Conservation (phyloP, 345 rosid genomes). For the Geranium brycei region DNA sequence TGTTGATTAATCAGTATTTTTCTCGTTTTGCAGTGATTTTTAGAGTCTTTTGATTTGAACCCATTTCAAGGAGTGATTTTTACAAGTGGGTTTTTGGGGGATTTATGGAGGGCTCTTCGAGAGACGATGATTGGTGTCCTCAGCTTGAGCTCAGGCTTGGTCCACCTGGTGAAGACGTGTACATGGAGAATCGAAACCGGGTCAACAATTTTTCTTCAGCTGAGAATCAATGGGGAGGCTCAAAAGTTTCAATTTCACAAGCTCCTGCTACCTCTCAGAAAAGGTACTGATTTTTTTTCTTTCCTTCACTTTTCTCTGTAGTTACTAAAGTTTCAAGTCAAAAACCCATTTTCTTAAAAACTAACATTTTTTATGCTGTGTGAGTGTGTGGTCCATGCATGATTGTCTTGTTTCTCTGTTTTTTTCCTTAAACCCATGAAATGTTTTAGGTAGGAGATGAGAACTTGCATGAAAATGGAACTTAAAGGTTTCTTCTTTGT, state of each 20-base stretch:
- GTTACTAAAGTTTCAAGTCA: too few relatives aligned
- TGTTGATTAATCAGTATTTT: too few relatives aligned
- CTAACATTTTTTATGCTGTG: constrained; percentile 13
- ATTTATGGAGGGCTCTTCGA: constrained; percentile 6
- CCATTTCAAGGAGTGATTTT: constrained; percentile 25
- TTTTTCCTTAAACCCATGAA: not conserved
- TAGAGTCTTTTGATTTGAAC: not conserved
- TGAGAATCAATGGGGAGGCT: too few relatives aligned
- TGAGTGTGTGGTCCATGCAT: constrained; percentile 26
- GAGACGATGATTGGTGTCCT: constrained; percentile 29
- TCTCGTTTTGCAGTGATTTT: not conserved
- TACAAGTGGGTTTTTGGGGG: not conserved
- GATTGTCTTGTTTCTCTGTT: not conserved
- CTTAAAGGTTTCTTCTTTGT: not conserved
- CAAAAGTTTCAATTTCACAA: too few relatives aligned
- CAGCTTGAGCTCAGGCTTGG: constrained; percentile 89
- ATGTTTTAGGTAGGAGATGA: not conserved
- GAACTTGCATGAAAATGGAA: not conserved
- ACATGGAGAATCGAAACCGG: constrained; percentile 14
- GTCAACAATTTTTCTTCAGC: not conserved
- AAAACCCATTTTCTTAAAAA: constrained; percentile 21
- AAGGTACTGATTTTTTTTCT: too few relatives aligned
- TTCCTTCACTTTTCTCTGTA: too few relatives aligned
- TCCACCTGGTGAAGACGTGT: constrained; percentile 74
- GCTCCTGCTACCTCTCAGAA: too few relatives aligned